phyloP scores from a whole-genome alignment of 2,329 filamentous ascomycete genomes.

The Colletotrichum sp. region DNA sequence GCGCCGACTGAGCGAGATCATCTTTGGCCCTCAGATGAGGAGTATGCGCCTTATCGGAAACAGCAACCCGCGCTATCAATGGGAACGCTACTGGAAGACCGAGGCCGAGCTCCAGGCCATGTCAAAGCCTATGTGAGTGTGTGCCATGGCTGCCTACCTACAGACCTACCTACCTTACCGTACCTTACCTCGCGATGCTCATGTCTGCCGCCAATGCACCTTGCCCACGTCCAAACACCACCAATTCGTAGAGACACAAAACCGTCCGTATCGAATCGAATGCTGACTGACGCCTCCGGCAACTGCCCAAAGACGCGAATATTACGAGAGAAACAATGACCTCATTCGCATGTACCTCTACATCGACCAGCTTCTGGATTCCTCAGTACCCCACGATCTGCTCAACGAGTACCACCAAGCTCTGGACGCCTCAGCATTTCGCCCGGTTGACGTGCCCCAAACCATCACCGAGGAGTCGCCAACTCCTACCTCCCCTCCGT shows the following conservation, averaged over 20 bases:
- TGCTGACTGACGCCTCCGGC: neutral
- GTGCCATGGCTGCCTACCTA: neutral
- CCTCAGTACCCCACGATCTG: constrained; percentile 87
- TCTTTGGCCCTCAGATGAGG: constrained; percentile 74
- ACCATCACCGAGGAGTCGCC: constrained; percentile 76
- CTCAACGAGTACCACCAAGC: constrained; percentile 84
- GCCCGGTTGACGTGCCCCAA: constrained; percentile 65
- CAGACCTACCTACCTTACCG: no score
- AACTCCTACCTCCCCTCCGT: constrained; percentile 31
- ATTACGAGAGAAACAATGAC: constrained; percentile 89
- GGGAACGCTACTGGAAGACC: constrained; percentile 86
- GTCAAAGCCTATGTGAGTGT: constrained; percentile 68
- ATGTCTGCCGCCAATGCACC: neutral
- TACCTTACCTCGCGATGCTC: neutral
- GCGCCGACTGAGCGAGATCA: constrained; percentile 62
- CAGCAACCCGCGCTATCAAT: constrained; percentile 83
- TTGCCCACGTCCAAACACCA: neutral
- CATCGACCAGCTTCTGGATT: constrained; percentile 89
- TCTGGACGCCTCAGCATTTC: constrained; percentile 59
- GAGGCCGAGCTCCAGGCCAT: constrained; percentile 75
- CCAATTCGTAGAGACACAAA: neutral
- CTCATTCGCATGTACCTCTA: constrained; percentile 92
- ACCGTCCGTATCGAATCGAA: neutral
- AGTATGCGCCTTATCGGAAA: constrained; percentile 89
- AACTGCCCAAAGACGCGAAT: constrained; percentile 62